Conservation (phyloP, 148 eudicot species). For the Persicaria maculosa region DNA sequence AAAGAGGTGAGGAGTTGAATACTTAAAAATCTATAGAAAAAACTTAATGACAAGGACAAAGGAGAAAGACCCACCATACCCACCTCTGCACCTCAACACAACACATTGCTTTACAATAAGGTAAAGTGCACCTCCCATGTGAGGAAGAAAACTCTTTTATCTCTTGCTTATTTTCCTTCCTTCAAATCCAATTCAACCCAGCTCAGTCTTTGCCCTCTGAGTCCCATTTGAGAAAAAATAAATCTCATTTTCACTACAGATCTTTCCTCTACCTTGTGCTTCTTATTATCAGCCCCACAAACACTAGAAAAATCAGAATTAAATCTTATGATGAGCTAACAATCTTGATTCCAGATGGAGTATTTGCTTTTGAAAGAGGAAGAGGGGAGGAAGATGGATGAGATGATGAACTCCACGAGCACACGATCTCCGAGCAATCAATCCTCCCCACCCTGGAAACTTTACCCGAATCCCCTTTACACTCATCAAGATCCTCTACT, state of each 20-base stretch:
- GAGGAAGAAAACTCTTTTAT: background rate
- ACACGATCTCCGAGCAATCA: conserved; percentile 4
- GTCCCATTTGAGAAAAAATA: background rate
- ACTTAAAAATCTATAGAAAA: background rate
- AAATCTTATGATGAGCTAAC: background rate
- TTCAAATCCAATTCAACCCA: background rate
- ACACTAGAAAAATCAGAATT: background rate
- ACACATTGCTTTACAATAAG: conserved; percentile 5
- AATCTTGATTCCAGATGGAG: background rate
- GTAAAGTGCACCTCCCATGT: conserved; percentile 9
- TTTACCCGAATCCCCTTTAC: conserved; percentile 67
- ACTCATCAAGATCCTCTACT: conserved; percentile 14
- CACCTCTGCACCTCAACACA: background rate
- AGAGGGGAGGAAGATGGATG: background rate
- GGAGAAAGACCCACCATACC: background rate
- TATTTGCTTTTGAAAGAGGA: background rate
- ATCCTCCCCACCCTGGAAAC: conserved; percentile 54
- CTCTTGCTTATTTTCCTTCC: background rate
- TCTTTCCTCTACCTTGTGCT: background rate
- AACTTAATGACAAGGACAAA: background rate
- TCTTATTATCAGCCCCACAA: conserved; percentile 7
- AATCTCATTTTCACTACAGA: background rate
- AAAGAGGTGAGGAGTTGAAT: background rate
- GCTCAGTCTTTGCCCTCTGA: no score
- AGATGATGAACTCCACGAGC: conserved; percentile 15